Evolutionary conservation across 345 rosid genomes (phyloP), one percentile per base, ranked within the genome.

Genomic region (Stellera chamaejasme): DNA sequence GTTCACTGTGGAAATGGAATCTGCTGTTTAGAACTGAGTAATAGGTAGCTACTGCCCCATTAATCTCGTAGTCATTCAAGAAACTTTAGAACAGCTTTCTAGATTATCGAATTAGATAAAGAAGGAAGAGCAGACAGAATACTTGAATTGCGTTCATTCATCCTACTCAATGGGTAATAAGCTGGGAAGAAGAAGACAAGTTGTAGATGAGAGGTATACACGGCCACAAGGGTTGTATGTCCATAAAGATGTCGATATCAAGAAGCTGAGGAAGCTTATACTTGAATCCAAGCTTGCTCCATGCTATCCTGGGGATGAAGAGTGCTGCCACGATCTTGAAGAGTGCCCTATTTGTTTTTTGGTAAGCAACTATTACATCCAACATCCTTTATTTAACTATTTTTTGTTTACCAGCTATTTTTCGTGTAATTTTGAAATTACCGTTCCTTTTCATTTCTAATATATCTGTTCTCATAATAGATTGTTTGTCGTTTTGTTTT

Each of bases 271-370:
- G 59, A 94, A 90, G 79, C 90, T 94, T 12, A 94, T 94, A 61
- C 79, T 90, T 2, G 99, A 90, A 43, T 89, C 93, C 39, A 94
- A 90, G 80, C 96, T 94, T 50, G 96, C 99, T 58, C 97, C 99
- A 3, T 94, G 99, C 76, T 94, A 79, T 71, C 96, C 97, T 1
- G 99, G 99, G 4, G 90, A 79, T 6, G 97, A 94, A 43, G 99
- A 94, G 27, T 75, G 78, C 60, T 64, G 76, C 27, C 60, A 52
- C 28, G 99, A 94, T 65, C 84, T 79, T 28, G 99, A 94, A 82
- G 99, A 94, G 66, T 90, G 97, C 56, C 99, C 97, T 0, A 94
- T 94, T 76, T 94, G 99, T 77, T 90, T 90, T 65, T 73, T 94
- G 97, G 99, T 94, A 42, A 36, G 96, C 79, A 45, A 50, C 46